A percentile compares a stretch with the other conserved stretches of the same genome.
These are phyloP conservation scores for Salix caprea DNA, from an alignment of 345 rosid genomes.

Conservation along the genomic window DNA sequence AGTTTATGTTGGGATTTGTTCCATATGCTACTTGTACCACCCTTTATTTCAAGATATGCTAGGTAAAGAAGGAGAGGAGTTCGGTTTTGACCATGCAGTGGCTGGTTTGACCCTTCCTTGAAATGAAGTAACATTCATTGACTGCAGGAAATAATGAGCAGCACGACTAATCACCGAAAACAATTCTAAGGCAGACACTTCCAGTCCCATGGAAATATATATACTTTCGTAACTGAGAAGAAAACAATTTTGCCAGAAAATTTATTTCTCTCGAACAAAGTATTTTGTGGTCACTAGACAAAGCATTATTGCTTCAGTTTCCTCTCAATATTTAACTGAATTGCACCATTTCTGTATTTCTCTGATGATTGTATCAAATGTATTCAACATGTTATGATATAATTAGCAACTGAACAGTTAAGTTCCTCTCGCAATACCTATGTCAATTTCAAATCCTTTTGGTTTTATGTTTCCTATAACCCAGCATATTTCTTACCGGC, in stretches of 20 bases:
- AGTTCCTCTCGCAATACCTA: no score
- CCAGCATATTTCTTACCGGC: no score
- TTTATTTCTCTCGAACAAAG: background rate
- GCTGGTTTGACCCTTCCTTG: background rate
- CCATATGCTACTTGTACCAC: slow-evolving; percentile 30
- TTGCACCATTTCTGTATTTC: no score
- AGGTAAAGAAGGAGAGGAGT: slow-evolving; percentile 9
- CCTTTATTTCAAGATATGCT: slow-evolving; percentile 36
- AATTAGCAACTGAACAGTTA: no score
- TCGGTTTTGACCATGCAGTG: slow-evolving; percentile 8
- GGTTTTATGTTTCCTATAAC: no score
- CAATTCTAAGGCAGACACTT: background rate
- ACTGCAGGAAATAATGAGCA: background rate
- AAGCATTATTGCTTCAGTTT: background rate
- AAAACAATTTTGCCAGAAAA: background rate
- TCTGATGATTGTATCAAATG: no score
- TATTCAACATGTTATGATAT: no score
- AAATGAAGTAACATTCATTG: background rate
- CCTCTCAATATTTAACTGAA: background rate
- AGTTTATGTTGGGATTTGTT: slow-evolving; percentile 39
- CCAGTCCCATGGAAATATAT: background rate
- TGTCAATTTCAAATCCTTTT: no score
- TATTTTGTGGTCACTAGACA: background rate
- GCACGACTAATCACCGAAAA: no score
- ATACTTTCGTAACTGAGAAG: background rate